Base-by-base conservation (phyloP, 768 basidiomycete species). In the Lentinula aciculospora region DNA sequence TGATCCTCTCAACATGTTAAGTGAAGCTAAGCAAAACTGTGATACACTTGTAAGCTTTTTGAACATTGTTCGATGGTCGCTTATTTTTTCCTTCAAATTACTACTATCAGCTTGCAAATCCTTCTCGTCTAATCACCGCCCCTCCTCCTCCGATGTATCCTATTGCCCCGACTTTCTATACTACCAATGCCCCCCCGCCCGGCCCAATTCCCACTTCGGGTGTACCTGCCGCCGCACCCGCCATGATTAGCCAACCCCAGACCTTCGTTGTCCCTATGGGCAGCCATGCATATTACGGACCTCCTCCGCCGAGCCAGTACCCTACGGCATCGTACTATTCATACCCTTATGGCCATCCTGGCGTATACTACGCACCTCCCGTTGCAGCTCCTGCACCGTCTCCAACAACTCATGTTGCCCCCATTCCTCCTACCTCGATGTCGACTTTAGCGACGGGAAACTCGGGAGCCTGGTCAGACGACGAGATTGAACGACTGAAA, bases 391-490 rank as follows among this genome's bases (percentile, higher is more conserved):
- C 40, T 39, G 40, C 50, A 19, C 53, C 40, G 12, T 42, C 44
- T 17, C 59, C 53, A 48, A 42, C 54, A 13, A 44, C 62, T 45
- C 32, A 64, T 27, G 54, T 62, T 58, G 27, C 71, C 48, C 28
- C 66, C 27, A 27, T 65, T 23, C 45, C 66, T 37, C 60, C 63
- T 25, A 19, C 64, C 19, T 60, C 69, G 58, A 65, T 67, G 21
- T 57, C 74, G 2, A 61, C 68, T 9, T 61, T 67, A 32, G 74
- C 68, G 21, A 69, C 71, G 4, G 79, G 81, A 59, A 84, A 83
- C 55, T 84, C 86, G 51, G 89, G 88, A 0, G 77, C 86, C 6
- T 92, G 90, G 91, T 81, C 86, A 2, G 86, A 89, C 6, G 88
- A 87, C 58, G 91, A 93, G 66, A 81, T 80, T 0, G 86, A 88